Evolutionary conservation across 148 eudicot genomes (phyloP), one percentile per base, ranked within the genome.

Genomic region (Fagopyrum homotropicum): DNA sequence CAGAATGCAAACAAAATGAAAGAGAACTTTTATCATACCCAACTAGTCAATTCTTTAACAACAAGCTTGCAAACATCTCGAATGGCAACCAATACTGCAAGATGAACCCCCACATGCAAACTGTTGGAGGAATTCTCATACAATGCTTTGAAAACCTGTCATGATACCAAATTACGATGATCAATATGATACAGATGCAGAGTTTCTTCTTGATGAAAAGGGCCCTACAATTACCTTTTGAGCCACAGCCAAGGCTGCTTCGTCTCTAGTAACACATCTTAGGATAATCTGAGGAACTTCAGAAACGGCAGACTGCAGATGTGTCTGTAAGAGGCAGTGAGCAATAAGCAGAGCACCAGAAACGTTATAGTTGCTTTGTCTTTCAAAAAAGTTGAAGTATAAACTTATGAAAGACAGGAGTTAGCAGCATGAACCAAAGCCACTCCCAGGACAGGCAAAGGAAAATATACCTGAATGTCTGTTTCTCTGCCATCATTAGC

Each of bases 21-120:
- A 9, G 30, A 75, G 12, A 22, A 43, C 29, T 60, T 22, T 7
- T 22, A 19, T 76, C 87, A 70, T 95, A 95, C 99, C 99, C 99
- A 95, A 70, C 89, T 90, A 79, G 97, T 95, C 70, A 95, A 85
- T 81, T 92, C 93, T 82, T 92, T 95, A 57, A 88, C 92, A 10
- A 92, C 87, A 70, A 86, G 91, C 89, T 95, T 92, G 87, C 96
- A 89, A 69, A 92, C 94, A 89, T 95, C 99, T 85, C 96, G 92
- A 76, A 95, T 88, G 60, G 89, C 88, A 75, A 90, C 84, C 79
- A 95, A 79, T 77, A 92, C 88, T 43, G 92, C 88, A 74, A 96
- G 88, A 90, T 88, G 91, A 75, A 98, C 98, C 72, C 83, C 76
- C 69, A 92, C 86, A 78, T 88, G 89, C 44, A 83, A 83, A 79